These are phyloP conservation scores for Acanthamoeba rhysodes DNA, from an alignment of 208 protist genomes.

Conservation along the genomic window DNA sequence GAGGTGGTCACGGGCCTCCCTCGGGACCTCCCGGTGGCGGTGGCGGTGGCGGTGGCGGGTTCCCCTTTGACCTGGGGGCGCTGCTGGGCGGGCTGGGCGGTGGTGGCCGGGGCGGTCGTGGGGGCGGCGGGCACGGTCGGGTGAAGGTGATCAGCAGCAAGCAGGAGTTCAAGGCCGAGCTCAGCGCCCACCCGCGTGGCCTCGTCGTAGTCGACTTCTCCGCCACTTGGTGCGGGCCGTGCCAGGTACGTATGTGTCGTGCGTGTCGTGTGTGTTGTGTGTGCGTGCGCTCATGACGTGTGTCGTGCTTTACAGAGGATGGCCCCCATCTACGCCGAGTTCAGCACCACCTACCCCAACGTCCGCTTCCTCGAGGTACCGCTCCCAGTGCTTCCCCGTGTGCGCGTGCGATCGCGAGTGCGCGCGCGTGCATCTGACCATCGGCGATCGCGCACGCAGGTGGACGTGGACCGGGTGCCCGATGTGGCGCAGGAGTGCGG, in stretches of 20 bases:
- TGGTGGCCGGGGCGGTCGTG: neutral
- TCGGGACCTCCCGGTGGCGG: neutral
- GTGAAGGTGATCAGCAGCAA: neutral
- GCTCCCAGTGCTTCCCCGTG: too few species aligned
- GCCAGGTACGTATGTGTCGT: too few species aligned
- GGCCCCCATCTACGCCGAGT: conserved; percentile 46
- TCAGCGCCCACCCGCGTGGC: conserved; percentile 72
- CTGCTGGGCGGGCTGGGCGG: neutral
- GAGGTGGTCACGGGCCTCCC: neutral
- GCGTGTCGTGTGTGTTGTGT: too few species aligned
- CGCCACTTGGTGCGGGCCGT: conserved; percentile 82
- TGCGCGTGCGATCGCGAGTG: too few species aligned
- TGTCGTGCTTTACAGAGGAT: conserved; percentile 74
- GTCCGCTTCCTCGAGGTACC: conserved; percentile 5
- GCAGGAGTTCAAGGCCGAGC: conserved; percentile 63
- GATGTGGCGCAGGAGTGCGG: conserved; percentile 59
- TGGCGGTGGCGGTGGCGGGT: conserved; percentile 7
- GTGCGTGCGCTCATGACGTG: too few species aligned
- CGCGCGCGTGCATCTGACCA: too few species aligned
- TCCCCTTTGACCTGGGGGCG: neutral
- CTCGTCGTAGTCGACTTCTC: conserved; percentile 80
- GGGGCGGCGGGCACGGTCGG: neutral
- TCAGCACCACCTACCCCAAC: conserved; percentile 33
- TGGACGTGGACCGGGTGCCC: conserved; percentile 66
- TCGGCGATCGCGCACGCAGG: too few species aligned